Evolutionary conservation across 495 filamentous ascomycete genomes (phyloP).

Genomic region (Talaromyces nanjingensis): DNA sequence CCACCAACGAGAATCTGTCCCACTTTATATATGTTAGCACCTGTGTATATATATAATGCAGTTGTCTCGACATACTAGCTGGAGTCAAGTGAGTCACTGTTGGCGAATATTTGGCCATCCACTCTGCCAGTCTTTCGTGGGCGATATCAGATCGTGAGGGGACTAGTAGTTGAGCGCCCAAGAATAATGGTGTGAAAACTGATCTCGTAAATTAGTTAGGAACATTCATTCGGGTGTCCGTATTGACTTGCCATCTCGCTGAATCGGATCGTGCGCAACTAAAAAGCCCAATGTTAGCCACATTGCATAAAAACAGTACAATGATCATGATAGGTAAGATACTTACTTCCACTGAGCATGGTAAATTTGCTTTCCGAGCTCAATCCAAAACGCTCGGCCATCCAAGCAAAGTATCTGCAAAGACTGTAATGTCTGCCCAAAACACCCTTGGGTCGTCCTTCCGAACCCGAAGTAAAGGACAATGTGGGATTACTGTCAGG

Average conservation of each 20-base stretch:
- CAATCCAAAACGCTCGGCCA: slow-evolving; percentile 75
- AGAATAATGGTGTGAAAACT: slow-evolving; percentile 88
- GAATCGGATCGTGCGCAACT: slow-evolving; percentile 79
- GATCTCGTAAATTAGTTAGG: background rate
- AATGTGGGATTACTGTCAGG: slow-evolving; percentile 83
- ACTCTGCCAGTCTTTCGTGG: slow-evolving; percentile 83
- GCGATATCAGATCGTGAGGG: slow-evolving; percentile 80
- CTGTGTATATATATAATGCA: background rate
- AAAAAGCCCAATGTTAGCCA: background rate
- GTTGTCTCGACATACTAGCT: slow-evolving; percentile 33
- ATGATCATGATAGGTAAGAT: slow-evolving; percentile 86
- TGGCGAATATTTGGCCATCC: slow-evolving; percentile 73
- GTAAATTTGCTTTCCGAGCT: slow-evolving; percentile 73
- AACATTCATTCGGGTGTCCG: background rate
- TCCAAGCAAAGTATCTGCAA: slow-evolving; percentile 88
- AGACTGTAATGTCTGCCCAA: slow-evolving; percentile 82
- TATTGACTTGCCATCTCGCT: slow-evolving; percentile 49
- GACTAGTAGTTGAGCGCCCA: slow-evolving; percentile 75
- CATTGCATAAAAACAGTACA: background rate
- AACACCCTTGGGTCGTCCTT: slow-evolving; percentile 83
- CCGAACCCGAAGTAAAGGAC: slow-evolving; percentile 78
- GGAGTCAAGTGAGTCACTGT: slow-evolving; percentile 91
- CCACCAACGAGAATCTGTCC: slow-evolving; percentile 91
- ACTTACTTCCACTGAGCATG: slow-evolving; percentile 73
- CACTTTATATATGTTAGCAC: slow-evolving; percentile 32